phyloP scores from a whole-genome alignment of 768 basidiomycete genomes.

The Gelatoporia subvermispora region DNA sequence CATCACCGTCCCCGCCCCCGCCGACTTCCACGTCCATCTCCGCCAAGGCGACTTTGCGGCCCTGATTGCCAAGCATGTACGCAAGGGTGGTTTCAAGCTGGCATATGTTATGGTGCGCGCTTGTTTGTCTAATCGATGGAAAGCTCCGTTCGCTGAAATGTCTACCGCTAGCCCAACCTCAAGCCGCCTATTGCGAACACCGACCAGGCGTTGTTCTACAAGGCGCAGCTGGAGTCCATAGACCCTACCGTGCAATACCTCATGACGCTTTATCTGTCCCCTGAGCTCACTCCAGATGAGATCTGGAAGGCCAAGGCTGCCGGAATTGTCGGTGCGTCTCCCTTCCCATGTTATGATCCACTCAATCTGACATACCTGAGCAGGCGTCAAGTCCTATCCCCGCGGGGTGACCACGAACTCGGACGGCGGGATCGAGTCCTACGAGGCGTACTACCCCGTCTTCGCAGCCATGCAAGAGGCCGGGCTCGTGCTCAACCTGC shows the following conservation, averaged over 20 bases:
- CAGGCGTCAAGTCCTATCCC: conserved; percentile 93
- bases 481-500: conserved; percentile 92
- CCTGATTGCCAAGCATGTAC: conserved; percentile 87
- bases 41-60: conserved; percentile 79
- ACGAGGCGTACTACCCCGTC: conserved; percentile 87
- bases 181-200: conserved; percentile 84
- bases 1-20: conserved; percentile 56
- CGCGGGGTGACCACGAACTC: conserved; percentile 97
- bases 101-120: conserved; percentile 91
- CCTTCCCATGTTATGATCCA: not conserved
- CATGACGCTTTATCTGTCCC: conserved; percentile 95
- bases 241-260: conserved; percentile 81
- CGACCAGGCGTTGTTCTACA: conserved; percentile 77
- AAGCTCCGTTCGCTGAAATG: not conserved
- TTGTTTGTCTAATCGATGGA: conserved; percentile 1
- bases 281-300: conserved; percentile 85
- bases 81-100: conserved; percentile 81
- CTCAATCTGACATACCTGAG: not conserved
- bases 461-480: conserved; percentile 93
- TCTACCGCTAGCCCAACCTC: conserved; percentile 72
- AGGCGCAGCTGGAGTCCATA: conserved; percentile 63
- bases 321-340: conserved; percentile 59
- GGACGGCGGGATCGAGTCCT: conserved; percentile 93
- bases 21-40: conserved; percentile 96
- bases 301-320: conserved; percentile 82